Conservation (phyloP, 2,329 filamentous ascomycete species). For the Tympanopsis confertula region DNA sequence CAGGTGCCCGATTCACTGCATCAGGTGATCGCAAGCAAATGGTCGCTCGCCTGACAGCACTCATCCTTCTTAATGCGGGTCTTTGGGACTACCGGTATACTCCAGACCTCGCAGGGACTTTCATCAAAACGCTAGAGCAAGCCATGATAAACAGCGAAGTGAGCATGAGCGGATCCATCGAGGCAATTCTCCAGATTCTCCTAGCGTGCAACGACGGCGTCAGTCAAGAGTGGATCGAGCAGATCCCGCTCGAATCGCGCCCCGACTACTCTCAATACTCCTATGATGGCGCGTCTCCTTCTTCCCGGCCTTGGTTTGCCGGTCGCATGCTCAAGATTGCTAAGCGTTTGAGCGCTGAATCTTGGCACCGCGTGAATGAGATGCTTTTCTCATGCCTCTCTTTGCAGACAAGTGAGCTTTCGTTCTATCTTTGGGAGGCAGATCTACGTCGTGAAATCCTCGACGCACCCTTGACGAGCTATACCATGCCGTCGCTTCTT, state of each 20-base stretch:
- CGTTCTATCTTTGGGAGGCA: background rate
- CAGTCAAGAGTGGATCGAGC: slow-evolving; percentile 9
- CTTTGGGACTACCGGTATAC: slow-evolving; percentile 25
- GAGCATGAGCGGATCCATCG: slow-evolving; percentile 20
- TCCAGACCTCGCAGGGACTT: slow-evolving; percentile 13
- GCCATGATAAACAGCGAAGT: slow-evolving; percentile 20
- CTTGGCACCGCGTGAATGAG: slow-evolving; percentile 20
- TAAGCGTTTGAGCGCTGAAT: slow-evolving; percentile 17
- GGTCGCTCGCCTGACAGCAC: slow-evolving; percentile 17
- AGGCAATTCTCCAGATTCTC: slow-evolving; percentile 23
- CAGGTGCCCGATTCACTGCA: slow-evolving; percentile 16
- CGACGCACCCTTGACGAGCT: background rate
- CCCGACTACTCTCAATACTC: slow-evolving; percentile 7
- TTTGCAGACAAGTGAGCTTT: slow-evolving; percentile 6
- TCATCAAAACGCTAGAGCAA: slow-evolving; percentile 17
- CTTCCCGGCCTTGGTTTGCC: slow-evolving; percentile 22
- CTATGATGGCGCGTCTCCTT: slow-evolving; percentile 10
- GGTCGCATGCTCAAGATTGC: slow-evolving; percentile 25
- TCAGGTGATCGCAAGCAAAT: slow-evolving; percentile 23
- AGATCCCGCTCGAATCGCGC: background rate
- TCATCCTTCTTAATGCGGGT: slow-evolving; percentile 23
- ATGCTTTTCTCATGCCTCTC: slow-evolving; percentile 21
- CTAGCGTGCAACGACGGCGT: slow-evolving; percentile 20
- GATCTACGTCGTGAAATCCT: background rate
- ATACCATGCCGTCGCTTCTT: background rate